These are phyloP conservation scores for Luffa aegyptiaca DNA, from an alignment of 306 rosid genomes.

Conservation along the genomic window DNA sequence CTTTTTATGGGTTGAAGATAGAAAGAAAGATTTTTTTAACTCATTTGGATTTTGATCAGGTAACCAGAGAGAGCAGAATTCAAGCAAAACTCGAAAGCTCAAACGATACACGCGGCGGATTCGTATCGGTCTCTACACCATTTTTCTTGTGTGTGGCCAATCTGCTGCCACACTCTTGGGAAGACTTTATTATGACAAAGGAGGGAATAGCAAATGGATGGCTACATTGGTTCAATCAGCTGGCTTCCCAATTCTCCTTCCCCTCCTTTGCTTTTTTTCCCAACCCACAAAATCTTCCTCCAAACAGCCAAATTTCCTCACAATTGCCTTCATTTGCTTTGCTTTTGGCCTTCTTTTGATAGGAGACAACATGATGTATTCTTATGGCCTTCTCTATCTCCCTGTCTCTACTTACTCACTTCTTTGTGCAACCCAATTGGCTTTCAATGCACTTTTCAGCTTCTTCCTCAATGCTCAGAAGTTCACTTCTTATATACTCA, in stretches of 20 bases:
- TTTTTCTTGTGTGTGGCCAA: slow-evolving; percentile 39
- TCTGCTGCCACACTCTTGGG: slow-evolving; percentile 44
- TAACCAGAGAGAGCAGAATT: neutral
- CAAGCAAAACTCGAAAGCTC: slow-evolving; percentile 11
- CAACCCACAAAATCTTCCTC: slow-evolving; percentile 1
- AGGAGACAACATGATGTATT: slow-evolving; percentile 19
- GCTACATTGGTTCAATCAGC: slow-evolving; percentile 57
- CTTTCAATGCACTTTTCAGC: slow-evolving; percentile 38
- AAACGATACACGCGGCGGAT: slow-evolving; percentile 31
- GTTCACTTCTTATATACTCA: slow-evolving; percentile 25
- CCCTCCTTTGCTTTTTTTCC: slow-evolving; percentile 22
- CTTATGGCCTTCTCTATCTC: slow-evolving; percentile 30
- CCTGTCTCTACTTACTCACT: slow-evolving; percentile 40
- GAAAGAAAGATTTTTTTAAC: neutral
- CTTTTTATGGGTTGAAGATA: neutral
- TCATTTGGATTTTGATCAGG: neutral
- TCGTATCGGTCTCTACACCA: slow-evolving; percentile 16
- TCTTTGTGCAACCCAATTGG: slow-evolving; percentile 26
- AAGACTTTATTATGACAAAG: slow-evolving; percentile 41
- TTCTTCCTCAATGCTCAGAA: slow-evolving; percentile 32
- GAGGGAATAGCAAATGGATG: slow-evolving; percentile 66
- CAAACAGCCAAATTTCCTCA: slow-evolving; percentile 16
- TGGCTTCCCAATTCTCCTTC: slow-evolving; percentile 48
- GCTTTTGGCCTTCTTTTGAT: slow-evolving; percentile 14
- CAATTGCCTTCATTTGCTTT: slow-evolving; percentile 1